Evolutionary conservation across 1,284 basidiomycete genomes (phyloP).

Genomic region (Taiwanofungus camphoratus): DNA sequence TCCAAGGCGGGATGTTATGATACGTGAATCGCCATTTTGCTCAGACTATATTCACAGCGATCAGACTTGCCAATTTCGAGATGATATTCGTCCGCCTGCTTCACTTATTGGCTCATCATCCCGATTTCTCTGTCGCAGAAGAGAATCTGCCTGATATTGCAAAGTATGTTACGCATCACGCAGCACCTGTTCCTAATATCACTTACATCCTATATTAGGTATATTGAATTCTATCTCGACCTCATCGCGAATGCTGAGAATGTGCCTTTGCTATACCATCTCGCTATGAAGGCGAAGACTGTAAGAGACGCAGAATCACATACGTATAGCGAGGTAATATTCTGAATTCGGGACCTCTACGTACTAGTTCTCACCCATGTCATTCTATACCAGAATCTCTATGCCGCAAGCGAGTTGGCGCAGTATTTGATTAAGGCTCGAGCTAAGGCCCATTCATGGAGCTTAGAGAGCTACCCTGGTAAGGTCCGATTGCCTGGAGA

Average conservation of each 20-base stretch:
- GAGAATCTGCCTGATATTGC: slow-evolving; percentile 68
- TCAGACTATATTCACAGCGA: slow-evolving; percentile 30
- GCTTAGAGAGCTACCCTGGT: slow-evolving; percentile 74
- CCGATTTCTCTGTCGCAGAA: slow-evolving; percentile 69
- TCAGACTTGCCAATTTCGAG: slow-evolving; percentile 69
- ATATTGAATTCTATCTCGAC: slow-evolving; percentile 86
- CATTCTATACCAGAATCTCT: slow-evolving; percentile 62
- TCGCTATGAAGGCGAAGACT: slow-evolving; percentile 82
- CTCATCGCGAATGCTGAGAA: slow-evolving; percentile 74
- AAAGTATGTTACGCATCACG: slow-evolving; percentile 38
- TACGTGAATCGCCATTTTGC: neutral
- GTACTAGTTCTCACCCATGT: neutral
- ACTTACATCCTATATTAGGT: slow-evolving; percentile 40
- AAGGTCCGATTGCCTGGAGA: slow-evolving; percentile 79
- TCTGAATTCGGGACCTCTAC: neutral
- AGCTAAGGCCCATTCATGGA: slow-evolving; percentile 69
- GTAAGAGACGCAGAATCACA: slow-evolving; percentile 73
- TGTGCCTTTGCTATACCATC: slow-evolving; percentile 76
- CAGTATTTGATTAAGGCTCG: slow-evolving; percentile 79
- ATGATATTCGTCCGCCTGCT: slow-evolving; percentile 81
- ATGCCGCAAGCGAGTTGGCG: slow-evolving; percentile 84
- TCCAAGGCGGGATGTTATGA: neutral
- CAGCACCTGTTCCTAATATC: neutral
- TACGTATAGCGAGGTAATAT: slow-evolving; percentile 59
- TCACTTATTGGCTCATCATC: slow-evolving; percentile 89